These are phyloP conservation scores for Fragosphaeria purpurea DNA, from an alignment of 2,329 filamentous ascomycete genomes.

Conservation along the genomic window DNA sequence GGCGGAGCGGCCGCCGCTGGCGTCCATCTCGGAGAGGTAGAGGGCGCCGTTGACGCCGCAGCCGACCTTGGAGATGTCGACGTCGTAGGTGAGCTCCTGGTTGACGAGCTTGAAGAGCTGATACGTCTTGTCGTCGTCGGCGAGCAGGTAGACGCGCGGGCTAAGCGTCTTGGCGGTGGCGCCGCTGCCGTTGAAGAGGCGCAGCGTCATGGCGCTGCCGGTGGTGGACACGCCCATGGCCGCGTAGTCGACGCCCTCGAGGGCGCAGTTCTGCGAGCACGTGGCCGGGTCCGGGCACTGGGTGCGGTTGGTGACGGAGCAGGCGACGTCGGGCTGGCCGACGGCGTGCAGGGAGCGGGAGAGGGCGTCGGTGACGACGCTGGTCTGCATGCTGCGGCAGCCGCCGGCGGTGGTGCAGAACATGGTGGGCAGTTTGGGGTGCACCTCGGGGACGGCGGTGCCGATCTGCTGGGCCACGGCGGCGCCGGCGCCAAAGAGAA, in stretches of 20 bases:
- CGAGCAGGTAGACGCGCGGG: conserved; percentile 47
- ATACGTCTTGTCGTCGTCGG: conserved; percentile 40
- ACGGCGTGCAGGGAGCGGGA: conserved; percentile 15
- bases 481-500: conserved; percentile 4
- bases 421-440: conserved; percentile 17
- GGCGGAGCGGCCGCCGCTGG: conserved; percentile 43
- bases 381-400: conserved; percentile 14
- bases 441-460: conserved; percentile 15
- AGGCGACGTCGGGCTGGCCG: conserved; percentile 10
- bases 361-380: conserved; percentile 15
- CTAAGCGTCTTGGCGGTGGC: conserved; percentile 10
- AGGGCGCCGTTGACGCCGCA: conserved; percentile 56
- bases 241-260: conserved; percentile 39
- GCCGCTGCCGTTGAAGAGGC: conserved; percentile 14
- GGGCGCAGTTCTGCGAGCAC: conserved; percentile 39
- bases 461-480: conserved; percentile 16
- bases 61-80: conserved; percentile 51
- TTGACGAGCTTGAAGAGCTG: conserved; percentile 46
- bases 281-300: conserved; percentile 31
- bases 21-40: conserved; percentile 52
- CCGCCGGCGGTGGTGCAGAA: conserved; percentile 16
- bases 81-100: conserved; percentile 52
- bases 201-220: conserved; percentile 15
- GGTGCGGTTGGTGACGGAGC: conserved; percentile 13
- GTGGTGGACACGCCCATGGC: conserved; percentile 15